Evolutionary conservation across 2,329 filamentous ascomycete species (phyloP), one percentile per base, ranked within the genome.

Genomic region (Penicillium janthinellum): DNA sequence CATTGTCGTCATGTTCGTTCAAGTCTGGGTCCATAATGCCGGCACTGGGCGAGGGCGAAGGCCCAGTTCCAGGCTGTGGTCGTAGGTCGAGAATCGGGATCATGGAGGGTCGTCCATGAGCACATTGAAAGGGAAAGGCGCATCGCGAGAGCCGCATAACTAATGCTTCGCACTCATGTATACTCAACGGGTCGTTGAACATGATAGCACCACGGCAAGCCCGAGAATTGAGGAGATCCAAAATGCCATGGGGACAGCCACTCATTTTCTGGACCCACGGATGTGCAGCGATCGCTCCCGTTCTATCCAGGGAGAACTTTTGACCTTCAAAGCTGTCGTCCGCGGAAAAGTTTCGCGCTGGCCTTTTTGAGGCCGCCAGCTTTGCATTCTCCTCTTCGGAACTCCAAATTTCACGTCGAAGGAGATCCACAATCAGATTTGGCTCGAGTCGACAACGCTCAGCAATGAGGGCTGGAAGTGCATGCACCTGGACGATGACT

Each of bases 371-470:
- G 3, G 52, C 56, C 41, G 41, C 37, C 54, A 54, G 50, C 14
- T 56, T 57, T 39, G 57, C 48, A 10, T 71, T 70, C 7, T 76
- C 73, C 52, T 88, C 86, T 10, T 85, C 81, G 1, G 86, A 78
- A 52, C 81, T 84, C 88, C 90, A 96, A 0, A 89, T 79, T 70
- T 96, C 91, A 5, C 83, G 82, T 7, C 93, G 86, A 8, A 98
- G 78, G 11, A 98, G 78, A 4, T 91, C 86, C 31, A 91, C 85
- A 0, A 94, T 78, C 0, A 96, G 75, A 6, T 84, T 82, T 0
- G 92, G 90, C 56, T 96, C 88, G 4, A 82, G 71, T 39, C 84
- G 84, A 73, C 92, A 96, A 48, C 93, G 84, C 69, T 96, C 91
- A 0, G 85, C 77, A 51, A 98, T 92, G 34, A 84, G 83, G 0